Conservation (phyloP, 2,329 filamentous ascomycete genomes). For the Triangularia verruculosa region DNA sequence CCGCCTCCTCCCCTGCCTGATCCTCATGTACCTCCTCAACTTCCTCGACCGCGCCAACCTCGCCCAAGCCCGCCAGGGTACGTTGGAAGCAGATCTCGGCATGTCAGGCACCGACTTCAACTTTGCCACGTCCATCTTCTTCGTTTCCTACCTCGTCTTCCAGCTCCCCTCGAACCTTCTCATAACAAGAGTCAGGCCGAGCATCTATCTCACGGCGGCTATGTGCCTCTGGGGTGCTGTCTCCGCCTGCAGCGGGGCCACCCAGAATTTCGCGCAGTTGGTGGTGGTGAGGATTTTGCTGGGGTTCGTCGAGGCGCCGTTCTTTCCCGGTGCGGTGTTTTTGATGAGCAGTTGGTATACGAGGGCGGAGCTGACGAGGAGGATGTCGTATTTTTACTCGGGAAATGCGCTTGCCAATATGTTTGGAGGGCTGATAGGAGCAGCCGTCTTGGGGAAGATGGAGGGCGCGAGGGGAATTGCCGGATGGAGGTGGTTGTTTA, state of each 20-base stretch:
- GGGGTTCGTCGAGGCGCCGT: conserved; percentile 53
- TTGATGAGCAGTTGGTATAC: conserved; percentile 52
- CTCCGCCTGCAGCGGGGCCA: conserved; percentile 39
- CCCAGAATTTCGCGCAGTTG: conserved; percentile 38
- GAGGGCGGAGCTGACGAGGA: conserved; percentile 39
- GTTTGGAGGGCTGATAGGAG: conserved; percentile 52
- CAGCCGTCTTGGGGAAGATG: conserved; percentile 54
- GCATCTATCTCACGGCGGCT: conserved; percentile 40
- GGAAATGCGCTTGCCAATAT: conserved; percentile 55
- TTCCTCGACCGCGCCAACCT: conserved; percentile 54
- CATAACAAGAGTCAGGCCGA: conserved; percentile 41
- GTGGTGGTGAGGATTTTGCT: conserved; percentile 47
- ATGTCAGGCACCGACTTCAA: conserved; percentile 58
- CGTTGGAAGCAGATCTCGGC: conserved; percentile 49
- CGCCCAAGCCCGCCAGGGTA: conserved; percentile 52
- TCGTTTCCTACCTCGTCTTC: conserved; percentile 60
- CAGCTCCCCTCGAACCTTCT: conserved; percentile 59
- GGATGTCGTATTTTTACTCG: conserved; percentile 54
- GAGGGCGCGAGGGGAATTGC: conserved; percentile 35
- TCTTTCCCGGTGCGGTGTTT: conserved; percentile 48
- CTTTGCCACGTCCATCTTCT: conserved; percentile 52
- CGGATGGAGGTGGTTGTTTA: conserved; percentile 38
- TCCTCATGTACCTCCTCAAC: conserved; percentile 56
- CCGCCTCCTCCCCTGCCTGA: conserved; percentile 50
- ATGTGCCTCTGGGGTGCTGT: conserved; percentile 44